phyloP scores from a whole-genome alignment of 2,329 filamentous ascomycete genomes.

The Monosporascus sp. region DNA sequence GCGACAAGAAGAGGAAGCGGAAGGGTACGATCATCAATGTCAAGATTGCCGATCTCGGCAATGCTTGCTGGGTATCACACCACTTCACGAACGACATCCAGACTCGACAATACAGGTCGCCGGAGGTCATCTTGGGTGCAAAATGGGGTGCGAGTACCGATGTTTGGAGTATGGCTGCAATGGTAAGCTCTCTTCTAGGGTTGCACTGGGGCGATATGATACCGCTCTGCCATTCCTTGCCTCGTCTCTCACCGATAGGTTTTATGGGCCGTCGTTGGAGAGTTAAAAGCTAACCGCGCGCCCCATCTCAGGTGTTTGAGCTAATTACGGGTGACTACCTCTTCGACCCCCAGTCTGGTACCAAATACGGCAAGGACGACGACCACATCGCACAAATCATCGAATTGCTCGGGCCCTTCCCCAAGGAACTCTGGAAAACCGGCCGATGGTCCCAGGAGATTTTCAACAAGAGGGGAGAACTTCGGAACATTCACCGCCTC shows the following conservation, averaged over 20 bases:
- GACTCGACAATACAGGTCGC: constrained; percentile 92
- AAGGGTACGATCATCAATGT: constrained; percentile 74
- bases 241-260: no score
- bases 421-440: constrained; percentile 82
- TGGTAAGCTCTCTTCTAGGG: constrained; percentile 57
- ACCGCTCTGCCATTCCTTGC: no score
- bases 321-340: constrained; percentile 97
- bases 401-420: constrained; percentile 88
- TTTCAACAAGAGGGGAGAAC: constrained; percentile 94
- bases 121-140: constrained; percentile 90
- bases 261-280: neutral
- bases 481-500: constrained; percentile 93
- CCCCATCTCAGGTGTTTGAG: constrained; percentile 71
- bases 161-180: constrained; percentile 98
- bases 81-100: constrained; percentile 99
- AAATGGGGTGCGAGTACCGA: constrained; percentile 99
- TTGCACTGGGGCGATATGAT: no score
- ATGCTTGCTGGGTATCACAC: constrained; percentile 97
- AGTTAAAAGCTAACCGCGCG: constrained; percentile 1
- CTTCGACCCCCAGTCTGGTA: constrained; percentile 96
- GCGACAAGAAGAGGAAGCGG: constrained; percentile 61
- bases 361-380: constrained; percentile 98
- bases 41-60: constrained; percentile 97
- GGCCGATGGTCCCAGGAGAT: constrained; percentile 99
- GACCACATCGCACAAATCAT: constrained; percentile 99